Evolutionary conservation across 1,139 yeast genomes (phyloP).

Genomic region (Trichomonascaceae sp.): DNA sequence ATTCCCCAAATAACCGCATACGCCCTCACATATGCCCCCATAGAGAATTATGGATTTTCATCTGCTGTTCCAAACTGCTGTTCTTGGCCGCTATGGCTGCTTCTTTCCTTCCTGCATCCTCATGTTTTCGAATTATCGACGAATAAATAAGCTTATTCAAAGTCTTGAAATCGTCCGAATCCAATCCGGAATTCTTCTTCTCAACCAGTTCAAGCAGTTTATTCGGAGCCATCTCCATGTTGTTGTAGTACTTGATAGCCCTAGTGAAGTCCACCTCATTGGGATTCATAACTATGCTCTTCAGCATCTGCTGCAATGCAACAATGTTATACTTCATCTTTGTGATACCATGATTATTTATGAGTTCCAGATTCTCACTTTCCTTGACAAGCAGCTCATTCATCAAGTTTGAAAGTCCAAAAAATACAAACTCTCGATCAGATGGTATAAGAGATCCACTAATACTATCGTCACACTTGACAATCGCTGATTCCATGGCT

Average conservation of each 20-base stretch:
- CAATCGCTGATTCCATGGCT: slow-evolving; percentile 54
- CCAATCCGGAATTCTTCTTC: slow-evolving; percentile 15
- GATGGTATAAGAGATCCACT: slow-evolving; percentile 26
- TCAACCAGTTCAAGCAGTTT: slow-evolving; percentile 22
- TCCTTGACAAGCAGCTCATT: slow-evolving; percentile 55
- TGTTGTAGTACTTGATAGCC: slow-evolving; percentile 54
- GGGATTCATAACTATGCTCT: slow-evolving; percentile 54
- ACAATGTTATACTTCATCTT: slow-evolving; percentile 62
- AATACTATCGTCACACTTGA: slow-evolving; percentile 41
- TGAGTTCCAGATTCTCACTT: slow-evolving; percentile 48
- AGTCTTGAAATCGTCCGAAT: slow-evolving; percentile 26
- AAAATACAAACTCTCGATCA: slow-evolving; percentile 31
- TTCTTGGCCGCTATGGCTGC: slow-evolving; percentile 23
- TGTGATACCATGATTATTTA: slow-evolving; percentile 63
- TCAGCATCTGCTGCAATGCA: slow-evolving; percentile 69
- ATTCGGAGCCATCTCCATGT: slow-evolving; percentile 36
- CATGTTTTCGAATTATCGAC: slow-evolving; percentile 23
- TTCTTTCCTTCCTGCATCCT: slow-evolving; percentile 24
- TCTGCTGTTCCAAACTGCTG: slow-evolving; percentile 21
- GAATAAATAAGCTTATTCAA: slow-evolving; percentile 24
- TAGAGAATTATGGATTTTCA: slow-evolving; percentile 21
- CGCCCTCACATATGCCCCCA: slow-evolving; percentile 17
- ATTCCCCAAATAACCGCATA: no score
- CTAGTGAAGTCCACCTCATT: slow-evolving; percentile 53
- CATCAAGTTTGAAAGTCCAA: slow-evolving; percentile 54